Percentiles rank a stretch among this genome's conserved stretches.
These are phyloP conservation scores for Rhodomyrtus tomentosa DNA, from an alignment of 345 rosid genomes.

Conservation along the genomic window DNA sequence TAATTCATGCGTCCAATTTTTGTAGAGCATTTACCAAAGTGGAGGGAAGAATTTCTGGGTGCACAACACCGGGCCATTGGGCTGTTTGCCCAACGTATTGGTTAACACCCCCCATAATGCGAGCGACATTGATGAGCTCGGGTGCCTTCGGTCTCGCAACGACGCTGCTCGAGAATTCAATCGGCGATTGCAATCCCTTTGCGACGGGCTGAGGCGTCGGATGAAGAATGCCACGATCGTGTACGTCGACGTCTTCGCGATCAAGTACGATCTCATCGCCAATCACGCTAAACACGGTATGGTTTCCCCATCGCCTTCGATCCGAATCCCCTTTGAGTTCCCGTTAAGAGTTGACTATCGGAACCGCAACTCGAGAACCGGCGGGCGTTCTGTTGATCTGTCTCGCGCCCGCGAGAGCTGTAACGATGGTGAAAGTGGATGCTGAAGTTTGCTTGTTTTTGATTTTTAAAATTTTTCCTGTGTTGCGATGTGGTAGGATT, in stretches of 20 bases:
- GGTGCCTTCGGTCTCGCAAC: constrained; percentile 46
- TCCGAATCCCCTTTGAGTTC: neutral
- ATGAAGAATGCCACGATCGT: constrained; percentile 34
- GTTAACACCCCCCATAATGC: constrained; percentile 16
- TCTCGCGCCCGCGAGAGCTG: accelerated
- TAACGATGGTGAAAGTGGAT: accelerated
- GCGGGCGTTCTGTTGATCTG: neutral
- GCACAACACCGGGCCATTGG: constrained; percentile 66
- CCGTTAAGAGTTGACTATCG: accelerated
- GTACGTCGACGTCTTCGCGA: constrained; percentile 38
- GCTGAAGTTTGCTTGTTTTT: neutral
- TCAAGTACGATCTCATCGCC: constrained; percentile 37
- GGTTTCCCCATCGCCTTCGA: neutral
- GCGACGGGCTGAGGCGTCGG: constrained; percentile 29
- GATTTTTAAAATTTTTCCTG: neutral
- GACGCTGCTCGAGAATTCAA: constrained; percentile 43
- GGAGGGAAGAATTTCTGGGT: constrained; percentile 70
- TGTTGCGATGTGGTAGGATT: constrained; percentile 20
- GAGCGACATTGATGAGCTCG: constrained; percentile 36
- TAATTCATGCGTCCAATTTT: too few relatives aligned
- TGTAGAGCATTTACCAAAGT: constrained; percentile 26
- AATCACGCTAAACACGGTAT: constrained; percentile 30
- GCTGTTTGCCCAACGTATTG: constrained; percentile 46
- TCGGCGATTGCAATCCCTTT: constrained; percentile 18
- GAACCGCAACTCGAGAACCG: neutral